Evolutionary conservation across 257 asterid species (phyloP), one percentile per base, ranked within the genome.

Genomic region (Solanum rostratum): DNA sequence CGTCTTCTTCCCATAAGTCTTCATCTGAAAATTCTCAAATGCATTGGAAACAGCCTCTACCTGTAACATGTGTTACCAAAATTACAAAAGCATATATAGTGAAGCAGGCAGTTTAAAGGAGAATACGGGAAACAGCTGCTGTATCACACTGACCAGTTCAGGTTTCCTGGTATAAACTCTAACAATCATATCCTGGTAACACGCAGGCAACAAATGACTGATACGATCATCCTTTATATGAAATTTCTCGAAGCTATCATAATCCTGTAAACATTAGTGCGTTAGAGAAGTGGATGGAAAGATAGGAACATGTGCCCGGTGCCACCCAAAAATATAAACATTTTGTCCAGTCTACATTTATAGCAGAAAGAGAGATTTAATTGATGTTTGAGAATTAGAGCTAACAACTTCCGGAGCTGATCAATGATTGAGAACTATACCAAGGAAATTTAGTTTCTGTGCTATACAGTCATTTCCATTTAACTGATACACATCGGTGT

Each of bases 141-240:
- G 22, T 5, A 62, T 46, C 30, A 22, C 84, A 60, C 88, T 74
- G 59, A 95, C 99, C 94, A 94, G 87, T 83, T 89, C 84, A 70
- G 97, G 93, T 82, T 95, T 91, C 88, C 88, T 95, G 88, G 98
- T 85, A 89, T 94, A 94, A 30, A 93, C 97, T 88, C 99, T 90
- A 85, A 95, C 99, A 69, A 95, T 93, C 95, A 86, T 88, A 86
- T 95, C 98, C 90, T 93, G 98, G 90, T 87, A 95, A 82, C 88
- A 93, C 4, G 93, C 83, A 14, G 99, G 99, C 84, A 95, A 92
- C 92, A 94, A 88, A 86, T 95, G 98, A 88, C 99, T 95, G 88
- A 94, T 88, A 68, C 74, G 84, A 41, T 89, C 92, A 59, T 94
- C 93, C 46, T 84, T 81, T 81, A 94, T 85, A 18, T 66, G 83